Percentiles rank a stretch among this genome's conserved stretches.
Evolutionary conservation across 2,329 filamentous ascomycete species (phyloP).

Genomic region (Botrytis galanthina): DNA sequence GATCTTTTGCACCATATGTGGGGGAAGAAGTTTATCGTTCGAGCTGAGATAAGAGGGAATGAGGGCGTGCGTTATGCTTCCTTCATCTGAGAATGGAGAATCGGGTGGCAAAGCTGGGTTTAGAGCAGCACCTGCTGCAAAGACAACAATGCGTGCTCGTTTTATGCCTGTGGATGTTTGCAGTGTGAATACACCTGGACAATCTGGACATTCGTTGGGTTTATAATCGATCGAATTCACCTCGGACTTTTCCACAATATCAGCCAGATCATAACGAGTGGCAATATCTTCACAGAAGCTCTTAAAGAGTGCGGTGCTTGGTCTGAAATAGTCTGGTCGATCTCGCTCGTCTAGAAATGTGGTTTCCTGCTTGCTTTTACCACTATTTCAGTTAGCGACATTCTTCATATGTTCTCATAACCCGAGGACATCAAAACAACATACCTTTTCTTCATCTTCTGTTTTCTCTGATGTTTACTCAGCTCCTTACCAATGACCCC

Average conservation of each 20-base stretch:
- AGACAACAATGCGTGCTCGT: slow-evolving; percentile 61
- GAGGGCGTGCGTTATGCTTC: slow-evolving; percentile 29
- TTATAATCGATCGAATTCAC: slow-evolving; percentile 31
- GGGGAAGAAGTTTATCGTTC: slow-evolving; percentile 24
- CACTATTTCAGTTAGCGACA: slow-evolving; percentile 33
- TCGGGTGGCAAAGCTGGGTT: slow-evolving; percentile 44
- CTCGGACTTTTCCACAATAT: slow-evolving; percentile 56
- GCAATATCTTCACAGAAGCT: slow-evolving; percentile 60
- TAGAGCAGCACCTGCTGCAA: slow-evolving; percentile 70
- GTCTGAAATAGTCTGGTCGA: slow-evolving; percentile 67
- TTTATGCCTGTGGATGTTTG: slow-evolving; percentile 53
- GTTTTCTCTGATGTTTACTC: slow-evolving; percentile 77
- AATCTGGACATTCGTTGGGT: background rate
- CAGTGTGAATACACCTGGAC: slow-evolving; percentile 63
- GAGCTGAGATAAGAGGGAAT: background rate
- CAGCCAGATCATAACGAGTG: slow-evolving; percentile 56
- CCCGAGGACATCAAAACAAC: slow-evolving; percentile 26
- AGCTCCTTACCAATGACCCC: slow-evolving; percentile 77
- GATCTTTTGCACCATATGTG: slow-evolving; percentile 52
- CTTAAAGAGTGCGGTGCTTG: slow-evolving; percentile 59
- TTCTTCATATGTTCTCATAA: background rate
- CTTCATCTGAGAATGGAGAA: slow-evolving; percentile 42
- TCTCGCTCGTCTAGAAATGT: slow-evolving; percentile 59
- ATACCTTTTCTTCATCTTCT: slow-evolving; percentile 48
- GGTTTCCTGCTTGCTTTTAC: slow-evolving; percentile 35